Percentiles rank a stretch among this genome's conserved stretches.
Conservation (phyloP, 73 alveolate genomes). For the Paramecium caudatum region DNA sequence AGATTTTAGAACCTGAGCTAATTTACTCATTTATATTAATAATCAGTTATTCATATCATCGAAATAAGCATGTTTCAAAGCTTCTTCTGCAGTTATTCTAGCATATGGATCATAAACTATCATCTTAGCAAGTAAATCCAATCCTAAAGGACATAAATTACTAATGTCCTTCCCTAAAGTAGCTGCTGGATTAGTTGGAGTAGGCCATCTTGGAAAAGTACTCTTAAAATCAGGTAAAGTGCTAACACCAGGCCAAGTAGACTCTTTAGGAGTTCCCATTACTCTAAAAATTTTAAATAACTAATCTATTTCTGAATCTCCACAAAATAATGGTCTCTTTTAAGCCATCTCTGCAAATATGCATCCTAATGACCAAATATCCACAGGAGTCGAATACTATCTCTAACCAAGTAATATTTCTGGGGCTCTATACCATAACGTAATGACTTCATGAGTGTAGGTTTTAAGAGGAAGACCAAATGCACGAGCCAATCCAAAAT, state of each 20-base stretch:
- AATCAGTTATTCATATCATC: slow-evolving; percentile 64
- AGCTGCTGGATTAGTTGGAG: slow-evolving; percentile 41
- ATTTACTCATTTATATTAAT: slow-evolving; percentile 55
- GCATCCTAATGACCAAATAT: slow-evolving; percentile 96
- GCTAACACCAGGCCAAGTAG: slow-evolving; percentile 91
- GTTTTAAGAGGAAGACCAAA: slow-evolving; percentile 94
- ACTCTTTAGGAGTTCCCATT: slow-evolving; percentile 94
- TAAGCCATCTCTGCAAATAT: slow-evolving; percentile 89
- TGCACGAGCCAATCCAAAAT: slow-evolving; percentile 98
- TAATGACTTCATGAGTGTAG: slow-evolving; percentile 93
- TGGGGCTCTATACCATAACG: slow-evolving; percentile 97
- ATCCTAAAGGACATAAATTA: slow-evolving; percentile 68
- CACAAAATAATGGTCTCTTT: slow-evolving; percentile 89
- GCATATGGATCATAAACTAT: slow-evolving; percentile 82
- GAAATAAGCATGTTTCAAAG: slow-evolving; percentile 86
- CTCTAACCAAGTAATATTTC: slow-evolving; percentile 89
- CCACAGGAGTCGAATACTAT: slow-evolving; percentile 90
- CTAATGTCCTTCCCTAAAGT: slow-evolving; percentile 69
- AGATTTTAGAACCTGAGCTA: slow-evolving; percentile 59
- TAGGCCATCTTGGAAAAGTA: slow-evolving; percentile 91
- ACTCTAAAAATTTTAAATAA: slow-evolving; percentile 92
- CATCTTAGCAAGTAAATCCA: slow-evolving; percentile 79
- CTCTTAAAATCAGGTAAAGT: slow-evolving; percentile 91
- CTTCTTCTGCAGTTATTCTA: slow-evolving; percentile 89
- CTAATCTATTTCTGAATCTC: slow-evolving; percentile 94